Conservation (phyloP, 2,329 filamentous ascomycete species). For the Alternaria sp. region DNA sequence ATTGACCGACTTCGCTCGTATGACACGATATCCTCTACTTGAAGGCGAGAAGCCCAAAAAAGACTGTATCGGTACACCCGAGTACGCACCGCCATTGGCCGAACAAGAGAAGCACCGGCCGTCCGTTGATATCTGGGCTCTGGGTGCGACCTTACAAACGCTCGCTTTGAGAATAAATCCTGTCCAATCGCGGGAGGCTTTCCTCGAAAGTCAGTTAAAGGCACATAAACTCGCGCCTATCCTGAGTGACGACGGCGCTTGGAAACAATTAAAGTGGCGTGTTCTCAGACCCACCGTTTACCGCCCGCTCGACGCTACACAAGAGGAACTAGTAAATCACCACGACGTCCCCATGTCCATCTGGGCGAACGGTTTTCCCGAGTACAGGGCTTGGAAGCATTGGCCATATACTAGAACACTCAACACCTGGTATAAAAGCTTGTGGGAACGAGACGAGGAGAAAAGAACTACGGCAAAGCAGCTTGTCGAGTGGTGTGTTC, state of each 20-base stretch:
- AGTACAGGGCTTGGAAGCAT: not conserved
- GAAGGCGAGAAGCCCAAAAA: not conserved
- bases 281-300: not conserved
- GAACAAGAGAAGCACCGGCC: conserved; percentile 15
- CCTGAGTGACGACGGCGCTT: not conserved
- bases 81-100: conserved; percentile 23
- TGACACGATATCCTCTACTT: conserved; percentile 6
- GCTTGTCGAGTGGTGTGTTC: not conserved
- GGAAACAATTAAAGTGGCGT: conserved; percentile 1
- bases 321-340: not conserved
- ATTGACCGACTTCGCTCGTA: conserved; percentile 29
- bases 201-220: not conserved
- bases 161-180: conserved; percentile 22
- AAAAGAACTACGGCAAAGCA: conserved; percentile 2
- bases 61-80: conserved; percentile 22
- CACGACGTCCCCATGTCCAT: not conserved
- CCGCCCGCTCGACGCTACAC: conserved; percentile 21
- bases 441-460: not conserved
- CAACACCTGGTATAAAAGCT: conserved; percentile 19
- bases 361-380: not conserved
- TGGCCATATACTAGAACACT: conserved; percentile 15
- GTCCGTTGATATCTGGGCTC: conserved; percentile 28
- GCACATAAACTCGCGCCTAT: not conserved
- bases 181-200: conserved; percentile 8
- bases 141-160: conserved; percentile 29